Evolutionary conservation across 257 asterid genomes (phyloP).

Genomic region (Sherardia arvensis): DNA sequence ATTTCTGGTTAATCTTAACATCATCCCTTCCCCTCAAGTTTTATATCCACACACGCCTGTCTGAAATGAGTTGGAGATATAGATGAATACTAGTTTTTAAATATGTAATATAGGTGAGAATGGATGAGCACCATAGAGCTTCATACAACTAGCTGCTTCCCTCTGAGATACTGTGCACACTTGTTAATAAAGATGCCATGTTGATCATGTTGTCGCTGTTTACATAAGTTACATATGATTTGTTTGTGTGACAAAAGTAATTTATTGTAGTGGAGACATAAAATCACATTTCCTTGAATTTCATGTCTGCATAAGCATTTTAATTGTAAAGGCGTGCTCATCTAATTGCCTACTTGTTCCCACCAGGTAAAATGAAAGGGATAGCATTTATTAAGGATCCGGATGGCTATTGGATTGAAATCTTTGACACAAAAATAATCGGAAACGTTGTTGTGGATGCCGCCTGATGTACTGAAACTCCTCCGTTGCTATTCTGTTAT

Average conservation of each 20-base stretch:
- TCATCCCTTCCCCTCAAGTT: neutral
- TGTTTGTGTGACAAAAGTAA: neutral
- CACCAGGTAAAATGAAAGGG: slow-evolving; percentile 72
- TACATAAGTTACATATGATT: neutral
- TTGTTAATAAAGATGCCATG: neutral
- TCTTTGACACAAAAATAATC: slow-evolving; percentile 47
- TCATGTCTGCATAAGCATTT: neutral
- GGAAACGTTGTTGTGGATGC: slow-evolving; percentile 38
- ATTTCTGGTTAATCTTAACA: too few relatives aligned
- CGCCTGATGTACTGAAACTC: slow-evolving; percentile 27
- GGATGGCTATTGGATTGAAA: slow-evolving; percentile 94
- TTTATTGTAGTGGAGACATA: too few relatives aligned
- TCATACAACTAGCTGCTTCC: neutral
- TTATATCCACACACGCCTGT: neutral
- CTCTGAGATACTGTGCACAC: too few relatives aligned
- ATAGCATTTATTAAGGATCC: slow-evolving; percentile 85
- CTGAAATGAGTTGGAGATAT: neutral
- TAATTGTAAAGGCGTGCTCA: neutral
- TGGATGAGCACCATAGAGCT: neutral
- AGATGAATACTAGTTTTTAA: too few relatives aligned
- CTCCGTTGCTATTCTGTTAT: neutral
- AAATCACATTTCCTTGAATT: neutral
- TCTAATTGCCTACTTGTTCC: slow-evolving; percentile 10
- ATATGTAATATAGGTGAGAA: neutral
- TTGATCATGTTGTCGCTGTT: neutral